A percentile compares a stretch with the other conserved stretches of the same genome.
Evolutionary conservation across 176 grass and related monocot species (phyloP).

Genomic region (Oryza glaberrima): DNA sequence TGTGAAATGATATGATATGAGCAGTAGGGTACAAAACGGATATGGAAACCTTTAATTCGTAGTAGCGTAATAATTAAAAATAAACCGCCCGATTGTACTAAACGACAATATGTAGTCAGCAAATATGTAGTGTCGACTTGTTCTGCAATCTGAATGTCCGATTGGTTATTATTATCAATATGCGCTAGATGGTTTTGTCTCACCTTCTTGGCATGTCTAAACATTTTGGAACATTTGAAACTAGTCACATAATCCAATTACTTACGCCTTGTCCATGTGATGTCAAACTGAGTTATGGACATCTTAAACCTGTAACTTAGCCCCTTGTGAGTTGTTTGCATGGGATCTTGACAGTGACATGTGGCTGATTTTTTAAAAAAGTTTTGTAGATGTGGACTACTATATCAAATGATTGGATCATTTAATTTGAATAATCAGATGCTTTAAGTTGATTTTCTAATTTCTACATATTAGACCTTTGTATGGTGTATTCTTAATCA

Average conservation of each 20-base stretch:
- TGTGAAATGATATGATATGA: neutral
- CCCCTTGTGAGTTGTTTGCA: neutral
- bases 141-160: neutral
- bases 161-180: conserved; percentile 15
- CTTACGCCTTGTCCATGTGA: neutral
- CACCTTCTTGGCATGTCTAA: neutral
- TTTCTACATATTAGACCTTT: neutral
- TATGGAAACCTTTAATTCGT: neutral
- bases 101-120: neutral
- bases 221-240: conserved; percentile 10
- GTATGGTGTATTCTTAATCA: conserved; percentile 1
- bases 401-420: neutral
- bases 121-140: neutral
- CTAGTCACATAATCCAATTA: neutral
- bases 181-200: conserved; percentile 22
- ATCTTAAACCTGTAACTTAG: conserved; percentile 2
- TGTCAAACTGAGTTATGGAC: neutral
- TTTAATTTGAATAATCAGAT: neutral
- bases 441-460: neutral
- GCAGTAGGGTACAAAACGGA: conserved; percentile 11
- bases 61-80: neutral
- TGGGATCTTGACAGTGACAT: neutral
- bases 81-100: neutral
- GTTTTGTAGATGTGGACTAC: neutral
- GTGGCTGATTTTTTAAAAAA: neutral